Base-by-base conservation (phyloP, 2,329 filamentous ascomycete genomes). In the Cadophora sp. region DNA sequence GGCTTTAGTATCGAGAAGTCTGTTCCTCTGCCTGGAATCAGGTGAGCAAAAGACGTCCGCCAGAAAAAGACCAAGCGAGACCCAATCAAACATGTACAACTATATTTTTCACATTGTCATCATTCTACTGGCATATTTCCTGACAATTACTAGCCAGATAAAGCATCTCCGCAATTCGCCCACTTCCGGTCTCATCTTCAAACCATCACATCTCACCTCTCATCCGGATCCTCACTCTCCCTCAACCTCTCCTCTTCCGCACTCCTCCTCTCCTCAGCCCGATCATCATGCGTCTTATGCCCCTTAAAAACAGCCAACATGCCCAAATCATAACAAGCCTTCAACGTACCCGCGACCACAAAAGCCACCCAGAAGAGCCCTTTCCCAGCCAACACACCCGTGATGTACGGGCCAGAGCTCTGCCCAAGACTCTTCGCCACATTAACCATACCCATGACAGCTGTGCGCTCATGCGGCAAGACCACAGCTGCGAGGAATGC, bases 371-470 rank as follows among this genome's bases (percentile, higher is more conserved):
- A 89, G 73, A 91, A 90, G 9, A 84, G 75, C 3, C 82, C 79
- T 1, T 80, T 79, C 1, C 83, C 82, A 0, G 87, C 87, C 53
- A 93, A 73, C 0, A 87, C 73, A n/a, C 91, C 91, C 0, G 90
- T 91, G 20, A 90, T 79, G 0, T 87, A 76, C 0, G 89, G 88
- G 0, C 90, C 90, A 1, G 86, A 73, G 66, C 85, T 89, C 75
- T 89, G 85, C 5, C 84, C 82, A 6, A 83, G 80, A 0, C 90
- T 93, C 78, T 91, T 92, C 33, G 90, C 85, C 0, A 90, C 86
- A 69, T 92, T 92, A 3, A 91, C 82, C 0, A 89, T 80, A 0
- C 91, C 91, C 85, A 93, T 89, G 13, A 92, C 85, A 0, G 89
- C 88, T 0, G 91, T 93, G 1, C 91, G 84, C 76, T 93, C 90